phyloP scores from a whole-genome alignment of 768 basidiomycete genomes.

The Kwoniella sp. region DNA sequence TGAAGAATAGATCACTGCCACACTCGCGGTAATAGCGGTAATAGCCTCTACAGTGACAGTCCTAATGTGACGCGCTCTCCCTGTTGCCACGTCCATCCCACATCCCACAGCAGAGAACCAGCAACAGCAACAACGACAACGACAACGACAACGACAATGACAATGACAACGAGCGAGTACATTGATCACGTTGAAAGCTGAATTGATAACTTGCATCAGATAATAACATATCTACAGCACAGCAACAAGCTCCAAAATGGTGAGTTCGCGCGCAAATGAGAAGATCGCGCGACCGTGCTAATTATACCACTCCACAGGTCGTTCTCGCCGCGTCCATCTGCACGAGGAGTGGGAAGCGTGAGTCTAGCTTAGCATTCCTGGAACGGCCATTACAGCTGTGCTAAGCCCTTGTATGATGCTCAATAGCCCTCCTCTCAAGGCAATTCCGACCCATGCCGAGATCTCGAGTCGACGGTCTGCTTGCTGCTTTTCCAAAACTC shows the following conservation, averaged over 20 bases:
- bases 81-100: slow-evolving; percentile 19
- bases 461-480: slow-evolving; percentile 88
- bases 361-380: slow-evolving; percentile 27
- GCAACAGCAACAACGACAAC: background rate
- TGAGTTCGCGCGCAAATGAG: slow-evolving; percentile 9
- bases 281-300: background rate
- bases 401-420: too few relatives aligned
- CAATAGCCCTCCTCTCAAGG: slow-evolving; percentile 87
- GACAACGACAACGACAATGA: background rate
- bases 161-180: background rate
- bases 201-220: background rate
- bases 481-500: slow-evolving; percentile 95
- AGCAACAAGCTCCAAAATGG: slow-evolving; percentile 17
- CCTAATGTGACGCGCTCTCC: slow-evolving; percentile 13
- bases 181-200: background rate
- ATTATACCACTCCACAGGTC: slow-evolving; percentile 34
- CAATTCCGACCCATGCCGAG: slow-evolving; percentile 87
- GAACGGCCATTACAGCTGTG: too few relatives aligned
- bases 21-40: slow-evolving; percentile 3
- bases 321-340: slow-evolving; percentile 54
- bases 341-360: slow-evolving; percentile 55
- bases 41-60: slow-evolving; percentile 11
- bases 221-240: background rate
- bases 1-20: slow-evolving; percentile 4
- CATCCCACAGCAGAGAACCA: background rate